Conservation (phyloP, 192 early-diverging fungal species). For the Gonapodya prolifera region DNA sequence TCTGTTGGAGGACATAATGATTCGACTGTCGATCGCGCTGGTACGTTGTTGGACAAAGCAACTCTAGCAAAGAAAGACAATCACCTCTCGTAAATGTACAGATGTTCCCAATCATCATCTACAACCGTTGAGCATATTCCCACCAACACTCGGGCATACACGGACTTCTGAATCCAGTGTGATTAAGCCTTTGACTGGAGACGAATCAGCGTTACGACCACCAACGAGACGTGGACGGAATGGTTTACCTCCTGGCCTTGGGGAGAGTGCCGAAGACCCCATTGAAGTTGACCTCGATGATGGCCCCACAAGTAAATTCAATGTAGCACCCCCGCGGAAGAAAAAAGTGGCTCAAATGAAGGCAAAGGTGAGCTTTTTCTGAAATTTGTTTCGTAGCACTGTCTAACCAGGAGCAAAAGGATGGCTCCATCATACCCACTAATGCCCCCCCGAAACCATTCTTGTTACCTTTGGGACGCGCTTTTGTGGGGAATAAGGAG, state of each 20-base stretch:
- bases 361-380: background rate
- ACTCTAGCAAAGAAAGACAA: too few species aligned
- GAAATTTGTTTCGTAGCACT: background rate
- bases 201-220: too few species aligned
- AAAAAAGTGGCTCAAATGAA: background rate
- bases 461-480: background rate
- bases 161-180: too few species aligned
- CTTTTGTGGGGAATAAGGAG: background rate
- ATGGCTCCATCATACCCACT: background rate
- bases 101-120: too few species aligned
- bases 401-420: background rate
- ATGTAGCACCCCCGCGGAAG: background rate
- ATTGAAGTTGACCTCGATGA: background rate
- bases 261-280: background rate
- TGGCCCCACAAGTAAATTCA: background rate
- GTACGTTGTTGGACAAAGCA: too few species aligned
- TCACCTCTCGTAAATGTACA: too few species aligned
- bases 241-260: background rate
- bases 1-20: too few species aligned
- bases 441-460: background rate
- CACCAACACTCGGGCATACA: too few species aligned
- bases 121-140: too few species aligned
- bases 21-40: too few species aligned
- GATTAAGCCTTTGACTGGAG: too few species aligned
- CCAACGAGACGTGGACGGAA: background rate